Percentiles rank a stretch among this genome's conserved stretches.
These are phyloP conservation scores for Talaromyces funiculosus DNA, from an alignment of 2,329 filamentous ascomycete species.

Conservation along the genomic window DNA sequence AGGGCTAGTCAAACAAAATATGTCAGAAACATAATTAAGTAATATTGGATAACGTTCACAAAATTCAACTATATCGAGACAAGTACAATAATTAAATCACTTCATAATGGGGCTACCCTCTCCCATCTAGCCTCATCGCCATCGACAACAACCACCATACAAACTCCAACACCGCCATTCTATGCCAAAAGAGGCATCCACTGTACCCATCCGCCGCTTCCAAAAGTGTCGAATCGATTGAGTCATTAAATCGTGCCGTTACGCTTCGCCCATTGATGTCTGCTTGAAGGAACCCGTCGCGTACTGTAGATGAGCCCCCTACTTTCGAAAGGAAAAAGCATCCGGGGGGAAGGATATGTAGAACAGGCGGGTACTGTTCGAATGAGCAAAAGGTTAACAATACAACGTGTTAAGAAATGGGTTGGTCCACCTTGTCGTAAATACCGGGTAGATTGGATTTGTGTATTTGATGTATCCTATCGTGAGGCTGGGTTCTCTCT, in stretches of 20 bases:
- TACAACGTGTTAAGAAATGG: no score
- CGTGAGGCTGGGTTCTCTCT: not conserved
- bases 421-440: constrained; percentile 50
- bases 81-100: not conserved
- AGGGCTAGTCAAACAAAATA: not conserved
- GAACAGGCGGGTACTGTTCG: constrained; percentile 36
- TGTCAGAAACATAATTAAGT: not conserved
- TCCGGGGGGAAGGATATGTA: constrained; percentile 59
- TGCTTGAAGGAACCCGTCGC: constrained; percentile 52
- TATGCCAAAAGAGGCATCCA: constrained; percentile 66
- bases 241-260: constrained; percentile 71
- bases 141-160: constrained; percentile 71
- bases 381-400: not conserved
- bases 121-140: constrained; percentile 46
- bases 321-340: constrained; percentile 53
- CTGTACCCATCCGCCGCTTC: constrained; percentile 68
- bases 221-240: constrained; percentile 48
- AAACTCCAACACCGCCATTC: constrained; percentile 65
- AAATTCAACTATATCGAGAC: not conserved
- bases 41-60: not conserved
- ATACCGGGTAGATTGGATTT: constrained; percentile 35
- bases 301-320: constrained; percentile 47
- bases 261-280: constrained; percentile 64
- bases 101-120: not conserved
- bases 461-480: not conserved